Conservation (phyloP, 306 rosid genomes). For the Quercus bicolor region DNA sequence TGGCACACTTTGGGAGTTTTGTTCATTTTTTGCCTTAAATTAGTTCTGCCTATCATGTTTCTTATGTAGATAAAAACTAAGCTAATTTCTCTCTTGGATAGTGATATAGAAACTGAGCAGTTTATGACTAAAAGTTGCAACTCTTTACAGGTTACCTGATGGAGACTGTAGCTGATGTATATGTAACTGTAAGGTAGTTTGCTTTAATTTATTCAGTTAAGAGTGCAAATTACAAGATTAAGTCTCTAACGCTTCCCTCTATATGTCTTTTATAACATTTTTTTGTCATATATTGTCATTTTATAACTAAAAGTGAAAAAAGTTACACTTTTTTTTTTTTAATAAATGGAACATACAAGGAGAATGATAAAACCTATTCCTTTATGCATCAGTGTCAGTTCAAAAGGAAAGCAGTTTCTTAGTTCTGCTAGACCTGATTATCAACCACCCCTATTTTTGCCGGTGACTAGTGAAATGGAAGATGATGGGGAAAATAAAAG, state of each 20-base stretch:
- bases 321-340: not conserved
- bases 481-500: slow-evolving; percentile 48
- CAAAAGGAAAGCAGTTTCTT: slow-evolving; percentile 65
- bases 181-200: slow-evolving; percentile 62
- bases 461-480: slow-evolving; percentile 63
- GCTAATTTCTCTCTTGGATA: not conserved
- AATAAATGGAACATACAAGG: slow-evolving; percentile 2
- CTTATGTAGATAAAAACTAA: not conserved
- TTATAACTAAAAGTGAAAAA: not conserved
- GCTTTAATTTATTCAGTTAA: slow-evolving; percentile 17
- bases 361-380: slow-evolving; percentile 11
- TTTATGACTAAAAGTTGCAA: slow-evolving; percentile 17
- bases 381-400: slow-evolving; percentile 53
- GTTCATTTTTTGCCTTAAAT: slow-evolving; percentile 5
- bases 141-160: slow-evolving; percentile 67
- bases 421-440: slow-evolving; percentile 64
- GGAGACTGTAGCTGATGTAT: slow-evolving; percentile 47
- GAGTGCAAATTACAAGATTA: slow-evolving; percentile 11
- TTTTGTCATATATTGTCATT: not conserved
- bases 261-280: not conserved
- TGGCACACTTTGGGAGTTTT: slow-evolving; percentile 7
- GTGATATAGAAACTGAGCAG: slow-evolving; percentile 4
- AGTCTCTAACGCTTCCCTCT: slow-evolving; percentile 1
- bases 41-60: slow-evolving; percentile 1
- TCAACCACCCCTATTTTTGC: slow-evolving; percentile 71